Evolutionary conservation across 2,329 filamentous ascomycete species (phyloP).

Genomic region (Cucurbitaria berberidis): DNA sequence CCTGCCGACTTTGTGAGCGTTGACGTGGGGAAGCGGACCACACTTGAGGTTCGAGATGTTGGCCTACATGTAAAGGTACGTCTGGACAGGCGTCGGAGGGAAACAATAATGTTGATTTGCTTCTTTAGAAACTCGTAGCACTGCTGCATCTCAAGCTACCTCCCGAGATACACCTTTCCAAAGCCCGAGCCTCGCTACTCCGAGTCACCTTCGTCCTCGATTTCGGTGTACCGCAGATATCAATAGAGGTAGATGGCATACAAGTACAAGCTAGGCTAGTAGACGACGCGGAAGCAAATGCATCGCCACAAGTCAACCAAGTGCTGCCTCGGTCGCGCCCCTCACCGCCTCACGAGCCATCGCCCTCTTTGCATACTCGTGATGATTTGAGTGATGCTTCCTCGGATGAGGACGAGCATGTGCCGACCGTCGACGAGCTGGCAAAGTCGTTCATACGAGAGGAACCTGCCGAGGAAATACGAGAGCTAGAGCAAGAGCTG

Average conservation of each 20-base stretch:
- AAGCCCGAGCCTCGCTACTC: conserved; percentile 76
- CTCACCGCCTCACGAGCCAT: conserved; percentile 5
- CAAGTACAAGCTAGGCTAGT: conserved; percentile 63
- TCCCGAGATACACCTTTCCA: conserved; percentile 70
- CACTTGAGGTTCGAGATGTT: conserved; percentile 86
- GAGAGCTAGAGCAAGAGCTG: conserved; percentile 72
- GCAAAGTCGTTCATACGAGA: conserved; percentile 80
- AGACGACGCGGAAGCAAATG: conserved; percentile 18
- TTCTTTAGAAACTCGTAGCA: conserved; percentile 74
- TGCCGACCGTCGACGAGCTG: conserved; percentile 75
- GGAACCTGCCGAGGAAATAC: conserved; percentile 69
- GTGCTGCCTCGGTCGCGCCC: conserved; percentile 12
- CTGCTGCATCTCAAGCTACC: conserved; percentile 72
- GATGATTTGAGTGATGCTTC: conserved; percentile 23
- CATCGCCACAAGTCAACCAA: conserved; percentile 7
- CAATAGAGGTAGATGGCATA: conserved; percentile 81
- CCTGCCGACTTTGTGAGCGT: conserved; percentile 87
- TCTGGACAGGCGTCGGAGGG: conserved; percentile 4
- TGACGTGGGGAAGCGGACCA: conserved; percentile 78
- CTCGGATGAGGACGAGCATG: conserved; percentile 42
- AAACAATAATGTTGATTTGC: conserved; percentile 19
- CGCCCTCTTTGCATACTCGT: conserved; percentile 15
- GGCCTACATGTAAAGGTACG: conserved; percentile 77
- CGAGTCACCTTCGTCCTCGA: conserved; percentile 86
- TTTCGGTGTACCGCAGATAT: conserved; percentile 83